These are phyloP conservation scores for Apiotrichum veenhuisii DNA, from an alignment of 1,284 basidiomycete genomes.

Conservation along the genomic window DNA sequence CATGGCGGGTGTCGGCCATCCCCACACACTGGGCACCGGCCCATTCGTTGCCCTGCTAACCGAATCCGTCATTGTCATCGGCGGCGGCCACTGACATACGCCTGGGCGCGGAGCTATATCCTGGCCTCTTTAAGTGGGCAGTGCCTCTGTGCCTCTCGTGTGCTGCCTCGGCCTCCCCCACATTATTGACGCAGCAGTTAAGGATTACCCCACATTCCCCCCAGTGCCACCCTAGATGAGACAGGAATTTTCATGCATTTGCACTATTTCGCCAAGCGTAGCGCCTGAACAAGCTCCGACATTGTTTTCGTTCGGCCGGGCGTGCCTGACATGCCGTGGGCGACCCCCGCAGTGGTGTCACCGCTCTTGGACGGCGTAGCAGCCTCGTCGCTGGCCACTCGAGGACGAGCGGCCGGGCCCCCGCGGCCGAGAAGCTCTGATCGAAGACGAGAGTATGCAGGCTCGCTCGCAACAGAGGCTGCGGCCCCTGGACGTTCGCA, in stretches of 20 bases:
- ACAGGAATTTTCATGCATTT: neutral
- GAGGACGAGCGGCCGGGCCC: neutral
- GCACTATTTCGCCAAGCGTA: neutral
- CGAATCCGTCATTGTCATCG: too few relatives aligned
- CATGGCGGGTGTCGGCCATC: too few relatives aligned
- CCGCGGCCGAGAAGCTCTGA: conserved; percentile 24
- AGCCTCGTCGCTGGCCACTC: neutral
- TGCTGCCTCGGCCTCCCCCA: too few relatives aligned
- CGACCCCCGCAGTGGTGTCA: neutral
- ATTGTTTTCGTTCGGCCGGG: neutral
- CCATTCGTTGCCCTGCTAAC: too few relatives aligned
- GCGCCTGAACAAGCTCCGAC: conserved; percentile 1
- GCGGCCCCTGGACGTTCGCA: neutral
- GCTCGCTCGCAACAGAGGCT: conserved; percentile 33
- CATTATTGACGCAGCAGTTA: neutral
- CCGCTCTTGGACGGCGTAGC: neutral
- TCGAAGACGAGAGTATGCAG: conserved; percentile 35
- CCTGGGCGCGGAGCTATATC: too few relatives aligned
- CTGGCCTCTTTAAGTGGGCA: too few relatives aligned
- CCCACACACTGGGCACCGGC: too few relatives aligned
- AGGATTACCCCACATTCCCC: neutral
- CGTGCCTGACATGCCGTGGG: conserved; percentile 1
- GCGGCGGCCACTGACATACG: neutral
- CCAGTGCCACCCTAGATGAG: neutral
- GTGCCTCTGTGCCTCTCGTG: too few relatives aligned